Evolutionary conservation across 2,329 filamentous ascomycete genomes (phyloP).

Genomic region (Calonectria crousiana): DNA sequence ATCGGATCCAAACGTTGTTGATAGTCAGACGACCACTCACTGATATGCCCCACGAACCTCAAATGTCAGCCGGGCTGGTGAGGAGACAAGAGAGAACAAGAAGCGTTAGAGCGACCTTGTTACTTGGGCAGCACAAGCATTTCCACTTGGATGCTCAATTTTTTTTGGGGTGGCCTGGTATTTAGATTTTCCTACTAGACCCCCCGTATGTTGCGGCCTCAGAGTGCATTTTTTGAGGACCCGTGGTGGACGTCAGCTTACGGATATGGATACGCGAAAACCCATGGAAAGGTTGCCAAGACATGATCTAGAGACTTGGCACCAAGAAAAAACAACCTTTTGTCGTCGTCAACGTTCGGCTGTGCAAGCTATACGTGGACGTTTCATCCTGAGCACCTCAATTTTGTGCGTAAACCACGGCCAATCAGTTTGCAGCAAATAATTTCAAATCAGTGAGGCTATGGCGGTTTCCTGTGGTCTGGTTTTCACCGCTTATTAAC

Average conservation of each 20-base stretch:
- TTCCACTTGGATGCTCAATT: not conserved
- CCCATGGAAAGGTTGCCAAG: not conserved
- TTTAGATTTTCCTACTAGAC: not conserved
- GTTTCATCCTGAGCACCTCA: not conserved
- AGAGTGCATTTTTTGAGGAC: not conserved
- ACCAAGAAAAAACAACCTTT: conserved; percentile 9
- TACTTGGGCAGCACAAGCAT: not conserved
- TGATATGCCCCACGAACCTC: not conserved
- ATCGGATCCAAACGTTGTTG: not conserved
- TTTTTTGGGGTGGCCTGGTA: not conserved
- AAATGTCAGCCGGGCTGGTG: not conserved
- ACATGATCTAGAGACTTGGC: conserved; percentile 11
- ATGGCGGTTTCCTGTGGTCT: not conserved
- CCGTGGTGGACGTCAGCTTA: not conserved
- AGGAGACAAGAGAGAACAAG: not conserved
- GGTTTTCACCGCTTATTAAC: not conserved
- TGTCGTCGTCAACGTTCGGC: conserved; percentile 26
- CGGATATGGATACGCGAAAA: conserved; percentile 8
- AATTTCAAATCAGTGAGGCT: conserved; percentile 17
- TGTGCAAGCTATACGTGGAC: conserved; percentile 14
- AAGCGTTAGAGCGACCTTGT: not conserved
- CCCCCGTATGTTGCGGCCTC: not conserved
- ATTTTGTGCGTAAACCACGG: not conserved
- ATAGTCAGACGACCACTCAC: conserved; percentile 20
- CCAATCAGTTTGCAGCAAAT: conserved; percentile 6